Evolutionary conservation across 805 yeast species (phyloP).

Genomic region (Yamadazyma kitorensis): DNA sequence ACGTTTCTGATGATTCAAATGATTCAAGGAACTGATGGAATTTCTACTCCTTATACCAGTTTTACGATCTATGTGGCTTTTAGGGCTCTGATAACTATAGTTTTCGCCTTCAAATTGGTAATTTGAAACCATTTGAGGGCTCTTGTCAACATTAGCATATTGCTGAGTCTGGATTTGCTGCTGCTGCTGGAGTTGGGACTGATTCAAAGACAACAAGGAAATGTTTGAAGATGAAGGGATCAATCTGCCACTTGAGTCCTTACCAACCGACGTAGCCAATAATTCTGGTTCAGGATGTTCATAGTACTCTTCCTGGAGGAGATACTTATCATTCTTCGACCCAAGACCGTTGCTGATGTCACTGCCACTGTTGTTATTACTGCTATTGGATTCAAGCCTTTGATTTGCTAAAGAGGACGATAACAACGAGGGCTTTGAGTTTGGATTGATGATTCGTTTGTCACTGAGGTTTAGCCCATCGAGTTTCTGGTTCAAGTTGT

Average conservation of each 20-base stretch:
- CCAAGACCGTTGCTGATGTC: background rate
- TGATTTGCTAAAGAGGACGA: constrained; percentile 16
- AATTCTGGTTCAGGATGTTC: constrained; percentile 46
- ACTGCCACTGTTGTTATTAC: background rate
- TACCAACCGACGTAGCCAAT: constrained; percentile 42
- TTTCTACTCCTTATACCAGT: constrained; percentile 17
- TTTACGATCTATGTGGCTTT: background rate
- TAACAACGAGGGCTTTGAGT: constrained; percentile 14
- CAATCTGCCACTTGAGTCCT: constrained; percentile 36
- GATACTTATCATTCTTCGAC: background rate
- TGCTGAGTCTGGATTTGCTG: constrained; percentile 1
- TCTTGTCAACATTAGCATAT: background rate
- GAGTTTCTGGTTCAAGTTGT: constrained; percentile 10
- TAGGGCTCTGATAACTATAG: background rate
- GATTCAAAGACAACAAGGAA: constrained; percentile 35
- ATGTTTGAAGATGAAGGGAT: constrained; percentile 44
- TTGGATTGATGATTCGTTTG: constrained; percentile 3
- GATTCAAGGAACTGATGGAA: constrained; percentile 23
- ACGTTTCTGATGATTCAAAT: constrained; percentile 21
- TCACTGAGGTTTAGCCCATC: constrained; percentile 11
- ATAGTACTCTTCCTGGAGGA: background rate
- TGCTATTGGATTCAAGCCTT: constrained; percentile 1
- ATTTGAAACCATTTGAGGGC: constrained; percentile 1
- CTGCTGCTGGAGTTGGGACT: constrained; percentile 14
- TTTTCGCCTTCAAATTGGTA: constrained; percentile 3